Conservation (phyloP, 192 early-diverging fungal genomes). For the Coemansia sp. region DNA sequence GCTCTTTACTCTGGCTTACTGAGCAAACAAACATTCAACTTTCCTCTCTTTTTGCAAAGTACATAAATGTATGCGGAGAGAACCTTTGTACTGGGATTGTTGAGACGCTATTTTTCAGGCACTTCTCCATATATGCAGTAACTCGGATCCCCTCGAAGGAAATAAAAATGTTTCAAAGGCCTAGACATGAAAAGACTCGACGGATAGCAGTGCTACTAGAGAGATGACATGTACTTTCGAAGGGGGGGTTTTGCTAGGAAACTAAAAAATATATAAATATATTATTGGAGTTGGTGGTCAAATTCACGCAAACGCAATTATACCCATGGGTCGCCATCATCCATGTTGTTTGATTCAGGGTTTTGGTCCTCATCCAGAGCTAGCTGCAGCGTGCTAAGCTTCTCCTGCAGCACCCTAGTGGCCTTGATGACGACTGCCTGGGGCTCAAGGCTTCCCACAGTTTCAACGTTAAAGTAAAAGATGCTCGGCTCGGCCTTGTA, state of each 20-base stretch:
- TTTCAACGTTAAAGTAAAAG: constrained; percentile 78
- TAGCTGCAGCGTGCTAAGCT: constrained; percentile 67
- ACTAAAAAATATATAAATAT: too few relatives aligned
- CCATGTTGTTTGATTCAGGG: constrained; percentile 27
- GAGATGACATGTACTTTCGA: too few relatives aligned
- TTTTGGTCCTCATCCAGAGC: constrained; percentile 54
- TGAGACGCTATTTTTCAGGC: background rate
- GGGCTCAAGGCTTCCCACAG: constrained; percentile 70
- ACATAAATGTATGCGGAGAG: background rate
- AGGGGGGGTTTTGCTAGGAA: too few relatives aligned
- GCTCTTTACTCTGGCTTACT: background rate
- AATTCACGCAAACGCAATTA: constrained; percentile 1
- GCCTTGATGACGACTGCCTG: constrained; percentile 67
- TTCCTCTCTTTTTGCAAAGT: background rate
- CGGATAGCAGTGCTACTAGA: too few relatives aligned
- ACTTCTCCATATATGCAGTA: background rate
- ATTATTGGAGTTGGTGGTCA: too few relatives aligned
- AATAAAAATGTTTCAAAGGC: background rate
- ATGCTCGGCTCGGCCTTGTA: constrained; percentile 74
- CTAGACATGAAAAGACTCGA: too few relatives aligned
- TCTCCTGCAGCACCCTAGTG: constrained; percentile 68
- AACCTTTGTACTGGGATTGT: background rate
- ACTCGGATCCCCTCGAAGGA: too few relatives aligned
- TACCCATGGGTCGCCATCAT: constrained; percentile 44
- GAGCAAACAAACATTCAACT: constrained; percentile 1